Base-by-base conservation (phyloP, 1,139 yeast species). In the Maudiozyma humilis region DNA sequence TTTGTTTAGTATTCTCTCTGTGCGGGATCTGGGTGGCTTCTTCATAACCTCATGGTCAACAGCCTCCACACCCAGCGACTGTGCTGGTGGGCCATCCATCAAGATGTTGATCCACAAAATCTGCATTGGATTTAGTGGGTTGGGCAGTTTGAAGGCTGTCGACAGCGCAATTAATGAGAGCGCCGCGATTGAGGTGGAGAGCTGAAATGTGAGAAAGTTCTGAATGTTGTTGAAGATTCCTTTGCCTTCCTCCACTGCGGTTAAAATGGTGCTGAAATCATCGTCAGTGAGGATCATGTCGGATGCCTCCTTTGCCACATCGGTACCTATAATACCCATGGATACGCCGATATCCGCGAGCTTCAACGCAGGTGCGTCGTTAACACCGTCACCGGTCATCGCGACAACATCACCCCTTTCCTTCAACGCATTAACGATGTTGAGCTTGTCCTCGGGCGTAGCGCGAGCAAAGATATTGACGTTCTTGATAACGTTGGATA, bases 21-120 rank as follows among this genome's bases (percentile, higher is more conserved):
- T 72, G 60, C 96, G 79, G 45, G 78, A 75, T 65, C 97, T 78
- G 44, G 97, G 97, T 15, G 97, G 97, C 59, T 83, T 84, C 51
- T 73, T 77, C 96, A 91, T 88, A 32, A 89, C 95, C 60, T 82
- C 94, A 51, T 84, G 87, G 60, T 89, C 97, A 25, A 89, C 97
- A 1, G 96, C 95, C 66, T 91, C 98, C 27, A 91, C 97, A 44
- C 97, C 97, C 40, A 91, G 71, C 0, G 95, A 85, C 66, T 91
- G 97, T 0, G 97, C 97, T 3, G 98, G 98, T 8, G 97, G 97
- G 0, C 97, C 98, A 67, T 91, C 97, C 97, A 91, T 91, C 51
- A 91, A 73, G 47, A 91, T 91, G 62, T 91, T 89, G 62, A 91
- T 91, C 96, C 97, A 91, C 55, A 91, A 71, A 55, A 91, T 91